These are phyloP conservation scores for Dalechampia spathulata DNA, from an alignment of 441 rosid genomes.

Conservation along the genomic window DNA sequence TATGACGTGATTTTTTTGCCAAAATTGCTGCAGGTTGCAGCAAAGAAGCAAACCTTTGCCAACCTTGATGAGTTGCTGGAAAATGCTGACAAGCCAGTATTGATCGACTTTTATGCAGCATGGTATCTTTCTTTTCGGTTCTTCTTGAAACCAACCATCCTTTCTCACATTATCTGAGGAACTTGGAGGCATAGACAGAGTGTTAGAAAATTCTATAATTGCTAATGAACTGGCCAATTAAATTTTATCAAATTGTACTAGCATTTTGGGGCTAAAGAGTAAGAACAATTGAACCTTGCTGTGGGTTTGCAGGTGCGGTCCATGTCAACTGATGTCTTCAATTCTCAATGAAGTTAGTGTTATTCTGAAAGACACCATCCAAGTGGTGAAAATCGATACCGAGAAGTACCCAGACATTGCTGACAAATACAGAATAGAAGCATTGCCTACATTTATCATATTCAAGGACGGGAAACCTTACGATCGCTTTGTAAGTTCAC, in stretches of 20 bases:
- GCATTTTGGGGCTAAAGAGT: not conserved
- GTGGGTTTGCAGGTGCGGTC: slow-evolving; percentile 82
- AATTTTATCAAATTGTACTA: too few relatives aligned
- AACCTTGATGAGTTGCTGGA: slow-evolving; percentile 64
- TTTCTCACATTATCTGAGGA: not conserved
- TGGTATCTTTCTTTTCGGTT: slow-evolving; percentile 34
- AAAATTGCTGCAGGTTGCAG: slow-evolving; percentile 46
- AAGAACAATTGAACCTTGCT: not conserved
- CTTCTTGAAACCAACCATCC: too few relatives aligned
- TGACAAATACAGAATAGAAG: slow-evolving; percentile 60
- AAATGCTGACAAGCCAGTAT: slow-evolving; percentile 69
- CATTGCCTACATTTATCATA: slow-evolving; percentile 81
- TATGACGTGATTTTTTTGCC: not conserved
- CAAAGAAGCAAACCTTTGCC: slow-evolving; percentile 75
- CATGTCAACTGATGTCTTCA: slow-evolving; percentile 90
- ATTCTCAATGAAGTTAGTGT: slow-evolving; percentile 67
- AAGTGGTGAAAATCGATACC: slow-evolving; percentile 83
- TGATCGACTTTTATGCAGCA: slow-evolving; percentile 87
- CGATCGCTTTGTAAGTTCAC: slow-evolving; percentile 82
- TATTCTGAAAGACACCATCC: slow-evolving; percentile 56
- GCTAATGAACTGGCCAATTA: not conserved
- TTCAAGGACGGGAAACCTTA: slow-evolving; percentile 78
- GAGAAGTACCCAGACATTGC: slow-evolving; percentile 88
- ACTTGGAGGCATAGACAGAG: not conserved
- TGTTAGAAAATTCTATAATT: not conserved